These are phyloP conservation scores for Crotalaria pallida DNA, from an alignment of 306 rosid species.

Conservation along the genomic window DNA sequence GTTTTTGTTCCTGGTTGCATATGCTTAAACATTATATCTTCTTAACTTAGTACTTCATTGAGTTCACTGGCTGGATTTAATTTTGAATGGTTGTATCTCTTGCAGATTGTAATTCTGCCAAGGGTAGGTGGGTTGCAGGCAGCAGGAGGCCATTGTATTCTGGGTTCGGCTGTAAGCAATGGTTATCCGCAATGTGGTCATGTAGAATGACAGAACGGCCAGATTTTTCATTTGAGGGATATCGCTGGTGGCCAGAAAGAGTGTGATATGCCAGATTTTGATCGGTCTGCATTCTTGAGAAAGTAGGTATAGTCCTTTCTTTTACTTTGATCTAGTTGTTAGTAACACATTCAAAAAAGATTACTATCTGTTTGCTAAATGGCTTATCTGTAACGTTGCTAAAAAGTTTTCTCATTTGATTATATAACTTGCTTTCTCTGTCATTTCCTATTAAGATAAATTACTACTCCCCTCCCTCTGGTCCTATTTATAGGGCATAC, in stretches of 20 bases:
- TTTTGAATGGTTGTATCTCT: conserved; percentile 21
- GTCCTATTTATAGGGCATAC: too few relatives aligned
- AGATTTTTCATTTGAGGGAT: conserved; percentile 79
- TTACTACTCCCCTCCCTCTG: neutral
- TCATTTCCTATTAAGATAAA: neutral
- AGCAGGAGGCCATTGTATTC: conserved; percentile 68
- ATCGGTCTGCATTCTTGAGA: conserved; percentile 57
- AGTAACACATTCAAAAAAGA: neutral
- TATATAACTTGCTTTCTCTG: neutral
- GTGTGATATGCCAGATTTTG: conserved; percentile 69
- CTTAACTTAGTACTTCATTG: conserved; percentile 12
- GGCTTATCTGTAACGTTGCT: neutral
- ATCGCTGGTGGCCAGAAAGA: conserved; percentile 76
- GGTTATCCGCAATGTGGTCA: conserved; percentile 90
- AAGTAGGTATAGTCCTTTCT: conserved; percentile 47
- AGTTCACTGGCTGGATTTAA: conserved; percentile 2
- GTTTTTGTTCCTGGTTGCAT: conserved; percentile 1
- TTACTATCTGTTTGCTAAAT: neutral
- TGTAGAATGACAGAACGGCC: conserved; percentile 75
- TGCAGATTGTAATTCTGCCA: conserved; percentile 85
- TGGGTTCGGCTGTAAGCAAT: conserved; percentile 68
- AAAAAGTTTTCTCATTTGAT: neutral
- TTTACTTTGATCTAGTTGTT: conserved; percentile 11
- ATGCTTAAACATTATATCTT: conserved; percentile 10
- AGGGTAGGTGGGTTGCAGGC: conserved; percentile 86